Evolutionary conservation across 257 asterid genomes (phyloP).

Genomic region (Cynanchum wilfordii): DNA sequence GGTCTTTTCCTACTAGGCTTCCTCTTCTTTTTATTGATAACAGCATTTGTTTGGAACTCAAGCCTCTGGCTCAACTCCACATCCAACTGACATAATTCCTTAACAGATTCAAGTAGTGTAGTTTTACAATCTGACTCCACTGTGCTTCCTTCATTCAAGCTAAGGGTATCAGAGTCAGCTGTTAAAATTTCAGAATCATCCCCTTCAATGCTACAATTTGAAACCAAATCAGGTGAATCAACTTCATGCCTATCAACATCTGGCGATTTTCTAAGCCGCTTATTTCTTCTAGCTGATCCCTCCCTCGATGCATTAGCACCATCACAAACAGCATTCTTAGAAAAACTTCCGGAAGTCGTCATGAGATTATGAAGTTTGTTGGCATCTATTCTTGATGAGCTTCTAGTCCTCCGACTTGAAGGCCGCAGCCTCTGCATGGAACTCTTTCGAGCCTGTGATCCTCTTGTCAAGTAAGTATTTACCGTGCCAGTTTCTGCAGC

Average conservation of each 20-base stretch:
- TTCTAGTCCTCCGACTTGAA: constrained; percentile 51
- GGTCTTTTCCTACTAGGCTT: constrained; percentile 66
- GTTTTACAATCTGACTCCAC: constrained; percentile 48
- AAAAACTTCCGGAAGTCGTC: constrained; percentile 26
- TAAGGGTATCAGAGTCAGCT: constrained; percentile 52
- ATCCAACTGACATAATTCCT: constrained; percentile 41
- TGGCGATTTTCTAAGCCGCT: constrained; percentile 47
- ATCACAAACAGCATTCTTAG: constrained; percentile 34
- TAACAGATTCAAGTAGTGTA: constrained; percentile 28
- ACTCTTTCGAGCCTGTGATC: constrained; percentile 35
- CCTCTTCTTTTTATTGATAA: constrained; percentile 63
- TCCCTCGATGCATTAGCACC: constrained; percentile 30
- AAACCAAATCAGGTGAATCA: constrained; percentile 45
- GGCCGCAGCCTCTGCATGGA: constrained; percentile 38
- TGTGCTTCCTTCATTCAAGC: constrained; percentile 56
- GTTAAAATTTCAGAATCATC: constrained; percentile 60
- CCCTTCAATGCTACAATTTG: constrained; percentile 56
- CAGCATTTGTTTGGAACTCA: constrained; percentile 52
- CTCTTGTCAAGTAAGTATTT: constrained; percentile 40
- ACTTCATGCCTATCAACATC: constrained; percentile 48
- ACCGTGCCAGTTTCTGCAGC: constrained; percentile 27
- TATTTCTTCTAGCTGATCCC: constrained; percentile 58
- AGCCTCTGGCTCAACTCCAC: constrained; percentile 51
- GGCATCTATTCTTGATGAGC: constrained; percentile 47
- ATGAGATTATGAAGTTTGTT: constrained; percentile 28